Conservation (phyloP, 768 basidiomycete genomes). For the Suillus alpinus region DNA sequence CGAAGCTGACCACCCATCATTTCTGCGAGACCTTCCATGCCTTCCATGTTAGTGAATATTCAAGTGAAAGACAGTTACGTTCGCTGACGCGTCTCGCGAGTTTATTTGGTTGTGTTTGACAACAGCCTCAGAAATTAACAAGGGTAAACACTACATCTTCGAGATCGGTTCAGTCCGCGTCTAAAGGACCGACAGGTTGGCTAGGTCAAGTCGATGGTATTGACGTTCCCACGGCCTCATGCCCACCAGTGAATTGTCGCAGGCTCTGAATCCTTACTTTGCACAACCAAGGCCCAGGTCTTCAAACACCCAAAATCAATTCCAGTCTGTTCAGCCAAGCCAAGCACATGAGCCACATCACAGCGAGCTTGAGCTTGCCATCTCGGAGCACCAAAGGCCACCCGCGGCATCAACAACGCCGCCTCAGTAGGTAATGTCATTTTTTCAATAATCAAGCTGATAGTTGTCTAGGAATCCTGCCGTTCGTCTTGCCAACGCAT, state of each 20-base stretch:
- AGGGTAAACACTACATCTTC: conserved; percentile 19
- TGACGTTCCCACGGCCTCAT: conserved; percentile 30
- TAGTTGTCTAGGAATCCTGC: conserved; percentile 9
- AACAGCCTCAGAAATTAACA: conserved; percentile 30
- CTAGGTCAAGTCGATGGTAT: background rate
- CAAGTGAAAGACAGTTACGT: background rate
- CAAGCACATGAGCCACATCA: conserved; percentile 52
- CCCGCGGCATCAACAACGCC: conserved; percentile 30
- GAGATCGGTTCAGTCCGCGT: background rate
- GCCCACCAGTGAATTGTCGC: conserved; percentile 72
- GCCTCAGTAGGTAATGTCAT: conserved; percentile 34
- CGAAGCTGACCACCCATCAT: conserved; percentile 50
- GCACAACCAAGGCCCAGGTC: conserved; percentile 40
- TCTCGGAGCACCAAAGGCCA: conserved; percentile 38
- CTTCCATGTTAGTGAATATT: conserved; percentile 21
- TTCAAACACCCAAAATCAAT: conserved; percentile 18
- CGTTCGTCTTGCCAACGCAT: conserved; percentile 27
- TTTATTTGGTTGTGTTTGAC: conserved; percentile 18
- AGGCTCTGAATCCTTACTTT: conserved; percentile 73
- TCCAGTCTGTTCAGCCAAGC: conserved; percentile 27
- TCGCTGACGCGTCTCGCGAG: conserved; percentile 40
- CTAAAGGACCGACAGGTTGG: background rate
- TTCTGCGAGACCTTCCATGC: conserved; percentile 51
- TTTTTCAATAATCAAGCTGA: conserved; percentile 1
- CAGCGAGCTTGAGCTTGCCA: conserved; percentile 64